Base-by-base conservation (phyloP, 306 rosid species). In the Cucurbita moschata region DNA sequence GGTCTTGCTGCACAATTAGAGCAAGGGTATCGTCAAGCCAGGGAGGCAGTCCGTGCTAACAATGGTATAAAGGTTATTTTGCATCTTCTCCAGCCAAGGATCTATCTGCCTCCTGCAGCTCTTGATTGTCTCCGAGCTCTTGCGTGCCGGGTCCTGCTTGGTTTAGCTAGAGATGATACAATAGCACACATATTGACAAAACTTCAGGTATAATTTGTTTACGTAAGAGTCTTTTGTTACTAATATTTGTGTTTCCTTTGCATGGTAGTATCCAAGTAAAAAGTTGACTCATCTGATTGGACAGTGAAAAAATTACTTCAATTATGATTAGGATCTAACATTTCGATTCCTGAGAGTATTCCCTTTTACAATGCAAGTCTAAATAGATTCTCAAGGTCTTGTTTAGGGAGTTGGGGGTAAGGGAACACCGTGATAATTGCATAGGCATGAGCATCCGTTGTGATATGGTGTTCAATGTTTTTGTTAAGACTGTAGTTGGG, bases 111-210 rank as follows among this genome's bases (percentile, higher is more conserved):
- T 75, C 96, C 97, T 65, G 86, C 96, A 6, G 88, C 95, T 74
- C 88, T 91, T 30, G 99, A 95, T 73, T 95, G 99, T 77, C 92
- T 95, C 15, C 97, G 99, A 66, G 99, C 99, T 39, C 90, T 95
- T 63, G 91, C 97, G 21, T 95, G 99, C 57, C 92, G 99, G 56
- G 97, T 91, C 38, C 77, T 95, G 26, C 99, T 95, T 81, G 99
- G 99, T 64, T 85, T 95, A 81, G 99, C 99, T 38, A 91, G 97
- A 82, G 99, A 95, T 79, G 87, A 91, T 83, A 75, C 92, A 6
- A 91, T 95, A 78, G 99, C 99, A 3, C 97, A 95, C 77, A 95
- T 91, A 83, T 85, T 95, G 86, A 95, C 99, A 51, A 95, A 86
- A 79, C 97, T 95, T 76, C 99, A 95, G 99, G 99, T 95, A 79